Percentiles rank a stretch among this genome's conserved stretches.
These are phyloP conservation scores for Carex parvula DNA, from an alignment of 176 grass and related monocot species.

Conservation along the genomic window DNA sequence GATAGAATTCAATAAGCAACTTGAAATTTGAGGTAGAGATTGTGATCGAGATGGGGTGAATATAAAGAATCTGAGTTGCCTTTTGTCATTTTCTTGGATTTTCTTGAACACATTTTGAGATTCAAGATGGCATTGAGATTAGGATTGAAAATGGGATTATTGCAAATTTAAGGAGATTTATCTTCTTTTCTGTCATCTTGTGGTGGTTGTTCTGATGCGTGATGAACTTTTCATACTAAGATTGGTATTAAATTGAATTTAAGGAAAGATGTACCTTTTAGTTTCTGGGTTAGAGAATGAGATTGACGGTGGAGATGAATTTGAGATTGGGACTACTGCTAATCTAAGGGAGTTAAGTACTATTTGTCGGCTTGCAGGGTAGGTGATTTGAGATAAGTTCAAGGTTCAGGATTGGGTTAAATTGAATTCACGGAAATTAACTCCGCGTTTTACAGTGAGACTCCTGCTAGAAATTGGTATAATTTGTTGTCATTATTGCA, in stretches of 20 bases:
- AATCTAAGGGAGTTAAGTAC: constrained; percentile 3
- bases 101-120: neutral
- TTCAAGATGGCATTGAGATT: constrained; percentile 3
- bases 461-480: constrained; percentile 1
- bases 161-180: neutral
- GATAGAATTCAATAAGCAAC: neutral
- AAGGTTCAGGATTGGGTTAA: neutral
- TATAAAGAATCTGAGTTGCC: neutral
- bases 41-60: constrained; percentile 16
- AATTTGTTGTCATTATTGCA: constrained; percentile 8
- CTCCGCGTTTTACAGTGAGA: neutral
- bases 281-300: neutral
- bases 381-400: constrained; percentile 2
- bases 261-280: constrained; percentile 1
- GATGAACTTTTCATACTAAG: neutral
- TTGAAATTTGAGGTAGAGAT: neutral
- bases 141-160: neutral
- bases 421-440: constrained; percentile 17
- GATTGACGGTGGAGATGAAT: neutral
- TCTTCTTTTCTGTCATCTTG: neutral
- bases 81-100: neutral
- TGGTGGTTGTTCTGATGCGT: neutral
- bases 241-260: neutral
- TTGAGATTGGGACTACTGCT: neutral
- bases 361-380: constrained; percentile 10